A percentile compares a stretch with the other conserved stretches of the same genome.
Evolutionary conservation across 73 alveolate species (phyloP).

Genomic region (Stentor coeruleus): DNA sequence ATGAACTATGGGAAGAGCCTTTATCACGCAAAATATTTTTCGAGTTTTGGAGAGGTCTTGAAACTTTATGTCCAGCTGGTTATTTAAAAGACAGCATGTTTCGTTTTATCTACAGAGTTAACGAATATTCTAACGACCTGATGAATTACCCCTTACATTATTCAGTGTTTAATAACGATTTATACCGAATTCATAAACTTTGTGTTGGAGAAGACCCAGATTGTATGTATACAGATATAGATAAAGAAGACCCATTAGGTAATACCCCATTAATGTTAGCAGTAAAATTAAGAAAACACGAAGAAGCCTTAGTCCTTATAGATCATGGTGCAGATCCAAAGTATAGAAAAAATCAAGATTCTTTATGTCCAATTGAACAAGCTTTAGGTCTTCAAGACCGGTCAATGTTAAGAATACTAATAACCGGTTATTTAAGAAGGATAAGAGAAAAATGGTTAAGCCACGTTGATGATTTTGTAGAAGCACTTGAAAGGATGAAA

Average conservation of each 20-base stretch:
- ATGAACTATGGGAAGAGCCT: background rate
- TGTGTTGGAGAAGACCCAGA: slow-evolving; percentile 28
- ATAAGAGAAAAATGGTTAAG: slow-evolving; percentile 27
- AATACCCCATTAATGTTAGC: slow-evolving; percentile 72
- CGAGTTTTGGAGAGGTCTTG: slow-evolving; percentile 1
- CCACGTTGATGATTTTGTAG: slow-evolving; percentile 31
- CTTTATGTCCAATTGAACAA: slow-evolving; percentile 14
- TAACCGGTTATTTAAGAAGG: slow-evolving; percentile 1
- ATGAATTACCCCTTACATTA: slow-evolving; percentile 37
- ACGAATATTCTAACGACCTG: background rate
- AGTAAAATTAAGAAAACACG: slow-evolving; percentile 43
- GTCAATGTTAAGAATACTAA: background rate
- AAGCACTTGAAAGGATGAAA: slow-evolving; percentile 44
- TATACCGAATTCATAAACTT: slow-evolving; percentile 34
- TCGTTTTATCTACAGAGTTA: background rate
- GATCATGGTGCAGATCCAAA: slow-evolving; percentile 66
- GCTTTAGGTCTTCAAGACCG: slow-evolving; percentile 16
- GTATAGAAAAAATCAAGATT: background rate
- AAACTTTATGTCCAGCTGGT: background rate
- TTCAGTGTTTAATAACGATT: slow-evolving; percentile 58
- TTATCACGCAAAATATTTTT: background rate
- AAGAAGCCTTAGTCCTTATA: slow-evolving; percentile 52
- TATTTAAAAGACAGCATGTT: background rate
- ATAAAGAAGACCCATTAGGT: slow-evolving; percentile 54
- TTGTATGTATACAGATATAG: slow-evolving; percentile 51